Evolutionary conservation across 2,329 filamentous ascomycete genomes (phyloP), one percentile per base, ranked within the genome.

Genomic region (Phialemoniopsis sp.): DNA sequence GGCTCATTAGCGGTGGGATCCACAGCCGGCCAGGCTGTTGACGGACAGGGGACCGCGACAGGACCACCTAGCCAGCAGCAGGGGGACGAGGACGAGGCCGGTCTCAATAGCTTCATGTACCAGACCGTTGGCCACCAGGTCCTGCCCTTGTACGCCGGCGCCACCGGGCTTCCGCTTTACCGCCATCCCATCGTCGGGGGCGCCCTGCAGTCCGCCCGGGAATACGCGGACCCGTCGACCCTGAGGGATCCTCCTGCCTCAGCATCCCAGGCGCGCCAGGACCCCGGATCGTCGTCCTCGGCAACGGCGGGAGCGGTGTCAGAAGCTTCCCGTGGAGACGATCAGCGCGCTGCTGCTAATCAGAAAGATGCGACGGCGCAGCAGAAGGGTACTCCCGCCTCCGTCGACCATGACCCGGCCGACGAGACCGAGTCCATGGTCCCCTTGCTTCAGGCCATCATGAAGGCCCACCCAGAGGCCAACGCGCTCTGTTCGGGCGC

Each of bases 61-160:
- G 10, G 6, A 10, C 6, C 21, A 10, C 21, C 21, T 26, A 10
- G 21, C 21, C 21, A 26, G 21, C 21, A 26, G 21, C 21, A 40
- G 26, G 45, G 48, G 6, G 60, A 57, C 19, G 58, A 61, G 5
- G 68, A 74, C 29, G 68, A 72, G 46, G 66, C 74, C 40, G 87
- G 97, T 60, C 74, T 95, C 52, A 89, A 98, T 63, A 96, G 90
- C 67, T 97, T 93, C 80, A 98, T 98, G 93, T 98, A 97, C 70
- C 93, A 98, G 70, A 98, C 93, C 4, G 87, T 96, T 44, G 93
- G 93, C 12, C 89, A 97, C 63, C 76, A 80, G 42, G 70, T 96
- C 14, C 84, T 97, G 41, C 89, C 90, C 3, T 74, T 95, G 13
- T 97, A 96, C 58, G 82, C 83, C 44, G 63, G 77, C 35, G 89